phyloP scores from a whole-genome alignment of 148 eudicot species.

The Gaultheria prostrata region DNA sequence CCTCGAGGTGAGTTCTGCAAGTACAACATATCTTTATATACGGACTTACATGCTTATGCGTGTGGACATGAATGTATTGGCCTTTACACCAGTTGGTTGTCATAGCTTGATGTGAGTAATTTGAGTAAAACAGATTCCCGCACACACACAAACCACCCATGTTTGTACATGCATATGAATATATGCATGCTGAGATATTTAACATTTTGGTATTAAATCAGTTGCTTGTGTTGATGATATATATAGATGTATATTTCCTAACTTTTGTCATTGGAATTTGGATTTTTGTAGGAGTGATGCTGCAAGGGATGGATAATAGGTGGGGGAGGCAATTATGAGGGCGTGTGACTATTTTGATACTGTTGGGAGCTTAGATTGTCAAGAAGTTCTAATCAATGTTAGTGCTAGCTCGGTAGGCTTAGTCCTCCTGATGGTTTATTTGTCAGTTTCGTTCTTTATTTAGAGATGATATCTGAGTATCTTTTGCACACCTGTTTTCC shows the following conservation, averaged over 20 bases:
- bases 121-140: neutral
- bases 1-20: constrained; percentile 32
- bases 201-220: neutral
- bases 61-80: too few relatives aligned
- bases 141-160: neutral
- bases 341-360: constrained; percentile 6
- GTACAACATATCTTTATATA: neutral
- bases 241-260: neutral
- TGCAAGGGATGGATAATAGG: neutral
- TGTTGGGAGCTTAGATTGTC: neutral
- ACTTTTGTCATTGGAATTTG: constrained; percentile 14
- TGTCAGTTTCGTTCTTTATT: constrained; percentile 13
- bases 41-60: neutral
- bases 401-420: constrained; percentile 34
- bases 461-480: neutral
- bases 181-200: neutral
- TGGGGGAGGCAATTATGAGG: neutral
- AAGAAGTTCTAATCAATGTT: constrained; percentile 2
- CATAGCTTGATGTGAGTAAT: too few relatives aligned
- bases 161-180: neutral
- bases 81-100: too few relatives aligned
- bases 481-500: neutral
- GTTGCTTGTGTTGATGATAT: neutral
- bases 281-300: constrained; percentile 33
- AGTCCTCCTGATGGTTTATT: constrained; percentile 12